A percentile compares a stretch with the other conserved stretches of the same genome.
phyloP scores from a whole-genome alignment of 2,329 filamentous ascomycete genomes.

The Sclerotinia spermophila region DNA sequence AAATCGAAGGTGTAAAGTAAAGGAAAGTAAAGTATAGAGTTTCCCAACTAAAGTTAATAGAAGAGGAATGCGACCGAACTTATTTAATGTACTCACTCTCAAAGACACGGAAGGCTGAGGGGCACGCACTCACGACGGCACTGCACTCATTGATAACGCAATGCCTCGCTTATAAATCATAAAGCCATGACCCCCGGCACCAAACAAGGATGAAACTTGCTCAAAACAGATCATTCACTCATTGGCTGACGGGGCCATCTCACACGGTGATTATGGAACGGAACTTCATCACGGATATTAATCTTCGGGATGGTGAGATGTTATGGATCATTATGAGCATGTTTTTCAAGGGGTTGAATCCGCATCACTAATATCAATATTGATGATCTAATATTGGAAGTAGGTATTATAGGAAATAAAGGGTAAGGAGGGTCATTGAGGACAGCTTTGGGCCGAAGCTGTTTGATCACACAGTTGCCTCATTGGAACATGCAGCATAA shows the following conservation, averaged over 20 bases:
- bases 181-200: neutral
- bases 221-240: conserved; percentile 14
- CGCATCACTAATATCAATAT: neutral
- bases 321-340: neutral
- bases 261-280: neutral
- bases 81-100: neutral
- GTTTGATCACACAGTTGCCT: neutral
- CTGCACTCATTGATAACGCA: neutral
- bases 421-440: neutral
- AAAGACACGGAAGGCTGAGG: neutral
- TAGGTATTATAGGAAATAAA: neutral
- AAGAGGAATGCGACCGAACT: neutral
- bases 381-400: neutral
- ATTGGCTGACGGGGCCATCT: neutral
- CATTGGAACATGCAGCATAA: neutral
- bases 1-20: neutral
- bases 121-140: too few species aligned
- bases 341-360: neutral
- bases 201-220: conserved; percentile 19
- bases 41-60: too few species aligned
- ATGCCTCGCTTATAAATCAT: conserved; percentile 14
- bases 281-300: neutral
- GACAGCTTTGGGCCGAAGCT: neutral
- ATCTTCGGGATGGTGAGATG: neutral
- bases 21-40: neutral